Conservation (phyloP, 1,284 basidiomycete genomes). For the Ceratorhiza oryzae-sativae region DNA sequence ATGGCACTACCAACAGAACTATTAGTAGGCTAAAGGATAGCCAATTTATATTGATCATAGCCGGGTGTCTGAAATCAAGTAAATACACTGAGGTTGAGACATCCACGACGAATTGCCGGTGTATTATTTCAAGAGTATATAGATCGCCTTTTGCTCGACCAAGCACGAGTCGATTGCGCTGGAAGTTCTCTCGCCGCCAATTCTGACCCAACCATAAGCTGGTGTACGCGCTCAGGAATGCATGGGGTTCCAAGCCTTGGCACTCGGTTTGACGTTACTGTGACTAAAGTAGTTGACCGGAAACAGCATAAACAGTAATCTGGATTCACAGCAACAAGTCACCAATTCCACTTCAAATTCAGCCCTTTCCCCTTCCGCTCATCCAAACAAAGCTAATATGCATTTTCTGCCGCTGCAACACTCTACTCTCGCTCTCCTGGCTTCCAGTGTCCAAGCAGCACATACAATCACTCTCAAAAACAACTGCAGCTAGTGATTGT, state of each 20-base stretch:
- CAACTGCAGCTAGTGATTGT: constrained; percentile 28
- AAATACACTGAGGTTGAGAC: neutral
- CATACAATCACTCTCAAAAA: constrained; percentile 24
- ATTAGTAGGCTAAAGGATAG: neutral
- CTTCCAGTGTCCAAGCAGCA: constrained; percentile 12
- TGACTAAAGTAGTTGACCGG: too few relatives aligned
- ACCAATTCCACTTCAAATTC: neutral
- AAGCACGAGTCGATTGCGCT: neutral
- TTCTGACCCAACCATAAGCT: neutral
- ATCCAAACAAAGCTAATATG: constrained; percentile 2
- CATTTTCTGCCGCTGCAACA: neutral
- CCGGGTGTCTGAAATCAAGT: neutral
- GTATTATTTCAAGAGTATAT: neutral
- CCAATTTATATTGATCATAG: neutral
- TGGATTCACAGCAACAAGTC: neutral
- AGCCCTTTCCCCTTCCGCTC: neutral
- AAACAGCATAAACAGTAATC: too few relatives aligned
- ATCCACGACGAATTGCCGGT: neutral
- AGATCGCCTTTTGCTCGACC: neutral
- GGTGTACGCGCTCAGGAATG: neutral
- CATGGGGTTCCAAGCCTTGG: neutral
- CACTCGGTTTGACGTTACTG: neutral
- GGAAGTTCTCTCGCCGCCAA: neutral
- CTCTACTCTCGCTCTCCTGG: constrained; percentile 2
- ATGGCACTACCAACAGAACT: too few relatives aligned